Base-by-base conservation (phyloP, 2,329 filamentous ascomycete species). In the Xylaria sp. region DNA sequence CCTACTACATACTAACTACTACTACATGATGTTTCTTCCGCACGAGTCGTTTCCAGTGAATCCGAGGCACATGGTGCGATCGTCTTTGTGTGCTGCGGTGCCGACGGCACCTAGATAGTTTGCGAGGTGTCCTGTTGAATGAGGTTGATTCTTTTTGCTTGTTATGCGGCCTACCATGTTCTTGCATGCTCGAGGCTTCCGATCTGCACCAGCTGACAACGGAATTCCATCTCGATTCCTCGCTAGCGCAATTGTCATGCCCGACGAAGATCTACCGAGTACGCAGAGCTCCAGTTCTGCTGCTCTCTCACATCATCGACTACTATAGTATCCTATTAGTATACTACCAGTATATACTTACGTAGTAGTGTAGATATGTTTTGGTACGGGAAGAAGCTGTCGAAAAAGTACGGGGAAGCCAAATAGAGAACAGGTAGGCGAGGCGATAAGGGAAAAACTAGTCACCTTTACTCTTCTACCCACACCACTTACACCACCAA, bases 141-240 rank as follows among this genome's bases (percentile, higher is more conserved):
- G 20, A 18, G 9, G 32, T 15, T 37, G 18, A 44, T 44, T 8
- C 41, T 57, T 41, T 57, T 20, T 58, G 54, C 41, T 65, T 44
- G 48, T 63, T 58, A 57, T 63, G 59, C 46, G 25, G 48, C 37
- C 25, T 48, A 52, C 44, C 58, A 39, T 57, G 58, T 13, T 57
- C 8, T 5, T 34, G n/a, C 52, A 37, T 51, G 58, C n/a, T 57
- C 8, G 9, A 52, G 25, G 65, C 52, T 59, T 60, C 37, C 65
- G 51, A 57, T 44, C 20, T 68, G 48, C 60, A 63, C 46, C 37
- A 67, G 58, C 59, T 63, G 65, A 63, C 58, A 15, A 2, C 39
- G 10, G n/a, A 50, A n/a, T 51, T 52, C 46, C 44, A 13, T 37
- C 34, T 37, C 34, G 34, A 37, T 37, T 9, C 34, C 34, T 37